Conservation (phyloP, 2,329 filamentous ascomycete species). For the Cladophialophora exuberans region DNA sequence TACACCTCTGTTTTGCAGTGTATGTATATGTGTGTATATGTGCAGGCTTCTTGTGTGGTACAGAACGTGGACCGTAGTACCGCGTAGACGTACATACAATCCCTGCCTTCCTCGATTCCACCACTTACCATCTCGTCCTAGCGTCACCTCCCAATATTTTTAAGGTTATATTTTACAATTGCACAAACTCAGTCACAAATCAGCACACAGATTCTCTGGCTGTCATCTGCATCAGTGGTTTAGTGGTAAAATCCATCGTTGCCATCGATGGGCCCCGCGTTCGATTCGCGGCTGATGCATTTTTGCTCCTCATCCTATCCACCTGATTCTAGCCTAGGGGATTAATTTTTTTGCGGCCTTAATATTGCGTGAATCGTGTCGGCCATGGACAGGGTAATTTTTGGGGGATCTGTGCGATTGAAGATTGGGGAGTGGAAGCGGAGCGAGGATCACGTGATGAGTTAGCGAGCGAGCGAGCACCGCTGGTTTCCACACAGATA, state of each 20-base stretch:
- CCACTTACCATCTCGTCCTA: background rate
- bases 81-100: background rate
- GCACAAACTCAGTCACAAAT: background rate
- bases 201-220: constrained; percentile 4
- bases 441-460: too few species aligned
- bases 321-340: background rate
- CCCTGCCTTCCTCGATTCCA: background rate
- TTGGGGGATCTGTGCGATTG: too few species aligned
- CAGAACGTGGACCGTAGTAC: too few species aligned
- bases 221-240: constrained; percentile 44
- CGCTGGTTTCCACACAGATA: too few species aligned
- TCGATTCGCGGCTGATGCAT: constrained; percentile 51
- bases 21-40: too few species aligned
- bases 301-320: background rate
- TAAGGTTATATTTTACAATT: background rate
- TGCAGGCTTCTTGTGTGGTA: too few species aligned
- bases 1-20: too few species aligned
- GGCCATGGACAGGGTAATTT: too few species aligned
- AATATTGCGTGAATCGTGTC: too few species aligned
- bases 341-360: background rate
- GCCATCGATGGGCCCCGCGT: constrained; percentile 57
- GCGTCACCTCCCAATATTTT: too few species aligned
- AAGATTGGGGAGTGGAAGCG: too few species aligned
- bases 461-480: too few species aligned
- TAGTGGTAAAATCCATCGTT: constrained; percentile 60